Evolutionary conservation across 306 rosid genomes (phyloP).

Genomic region (Citrullus mucosospermus): DNA sequence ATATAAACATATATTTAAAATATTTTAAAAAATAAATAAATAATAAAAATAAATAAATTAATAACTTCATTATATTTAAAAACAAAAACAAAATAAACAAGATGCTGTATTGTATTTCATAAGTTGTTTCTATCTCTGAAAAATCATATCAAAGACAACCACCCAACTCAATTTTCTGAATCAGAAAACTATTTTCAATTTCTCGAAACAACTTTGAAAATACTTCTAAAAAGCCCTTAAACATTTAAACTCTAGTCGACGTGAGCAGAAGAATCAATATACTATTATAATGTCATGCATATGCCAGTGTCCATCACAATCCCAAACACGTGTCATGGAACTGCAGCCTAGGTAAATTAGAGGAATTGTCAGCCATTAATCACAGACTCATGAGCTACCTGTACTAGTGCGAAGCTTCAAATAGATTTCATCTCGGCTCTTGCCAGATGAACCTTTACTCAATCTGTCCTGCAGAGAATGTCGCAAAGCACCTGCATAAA

Average conservation of each 20-base stretch:
- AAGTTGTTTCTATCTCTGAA: neutral
- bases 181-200: neutral
- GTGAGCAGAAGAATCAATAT: neutral
- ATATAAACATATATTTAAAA: no score
- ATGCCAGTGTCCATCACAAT: neutral
- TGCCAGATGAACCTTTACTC: conserved; percentile 63
- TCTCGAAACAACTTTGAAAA: neutral
- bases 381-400: conserved; percentile 39
- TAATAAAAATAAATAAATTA: no score
- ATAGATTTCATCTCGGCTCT: conserved; percentile 66
- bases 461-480: conserved; percentile 91
- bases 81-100: neutral
- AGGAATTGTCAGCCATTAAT: conserved; percentile 7
- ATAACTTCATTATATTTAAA: no score
- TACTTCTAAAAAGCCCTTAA: neutral
- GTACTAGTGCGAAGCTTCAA: conserved; percentile 86
- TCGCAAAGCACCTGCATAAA: conserved; percentile 67
- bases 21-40: neutral
- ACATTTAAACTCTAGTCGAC: neutral
- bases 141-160: neutral
- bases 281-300: neutral
- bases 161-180: neutral
- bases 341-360: neutral
- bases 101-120: neutral
- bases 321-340: neutral